Base-by-base conservation (phyloP, 176 grass and related monocot species). In the Carex littledalei region DNA sequence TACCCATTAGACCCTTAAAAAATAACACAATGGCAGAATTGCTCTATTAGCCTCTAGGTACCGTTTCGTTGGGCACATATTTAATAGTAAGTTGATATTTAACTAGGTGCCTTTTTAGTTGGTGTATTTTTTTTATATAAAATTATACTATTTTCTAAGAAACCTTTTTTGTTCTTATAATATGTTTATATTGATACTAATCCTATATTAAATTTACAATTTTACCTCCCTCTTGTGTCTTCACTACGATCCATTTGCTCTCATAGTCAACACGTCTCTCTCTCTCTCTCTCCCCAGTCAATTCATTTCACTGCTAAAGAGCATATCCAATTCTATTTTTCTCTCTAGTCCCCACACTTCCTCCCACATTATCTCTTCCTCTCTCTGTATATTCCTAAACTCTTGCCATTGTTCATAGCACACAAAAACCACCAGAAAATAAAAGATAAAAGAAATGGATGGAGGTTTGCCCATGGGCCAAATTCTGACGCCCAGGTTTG, bases 401-500 rank as follows among this genome's bases (percentile, higher is more conserved):
- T 26, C 61, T 43, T 63, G 17, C 11, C 72, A 54, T 74, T 74
- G 41, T 49, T 10, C 18, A 73, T 11, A 73, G 37, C 8, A 72
- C 37, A 26, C 5, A 16, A 31, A 77, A 77, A 21, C 14, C 15
- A 69, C 75, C 67, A 81, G 32, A 83, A 24, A 32, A 81, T 11
- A 39, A 13, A 18, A 8, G 15, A n/a, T 11, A 12, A 52, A 54
- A 34, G 47, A 59, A 59, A 80, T 15, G 3, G 60, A 83, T 83
- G 81, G 81, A 83, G 81, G 81, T 17, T 54, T 83, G 41, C 63
- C 81, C 20, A 31, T 67, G 15, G 39, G 63, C 41, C 81, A 83
- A 31, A 79, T 92, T 81, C 85, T 83, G 45, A 82, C 88, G n/a
- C 7, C 71, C 1, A 2, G 35, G 3, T 94, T 94, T 82, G 92